phyloP scores from a whole-genome alignment of 768 basidiomycete species.

The Lactarius trivialis region DNA sequence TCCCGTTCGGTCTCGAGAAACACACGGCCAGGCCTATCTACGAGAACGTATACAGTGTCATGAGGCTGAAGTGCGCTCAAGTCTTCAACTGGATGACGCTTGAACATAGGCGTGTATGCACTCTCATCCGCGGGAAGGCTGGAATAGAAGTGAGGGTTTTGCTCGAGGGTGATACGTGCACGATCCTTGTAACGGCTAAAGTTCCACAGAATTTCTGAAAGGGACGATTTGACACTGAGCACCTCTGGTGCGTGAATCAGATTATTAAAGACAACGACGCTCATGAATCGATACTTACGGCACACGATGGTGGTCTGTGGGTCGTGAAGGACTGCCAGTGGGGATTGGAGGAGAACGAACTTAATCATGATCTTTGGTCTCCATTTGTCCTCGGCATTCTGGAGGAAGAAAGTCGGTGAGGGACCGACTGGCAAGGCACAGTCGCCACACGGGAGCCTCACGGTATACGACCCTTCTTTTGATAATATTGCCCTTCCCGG shows the following conservation, averaged over 20 bases:
- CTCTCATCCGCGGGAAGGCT: neutral
- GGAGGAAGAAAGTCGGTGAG: neutral
- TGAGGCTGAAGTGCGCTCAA: neutral
- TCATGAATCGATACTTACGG: neutral
- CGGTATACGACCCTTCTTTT: neutral
- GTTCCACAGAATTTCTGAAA: constrained; percentile 16
- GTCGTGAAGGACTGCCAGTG: neutral
- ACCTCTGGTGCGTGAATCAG: neutral
- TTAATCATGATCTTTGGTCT: neutral
- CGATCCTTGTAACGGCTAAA: constrained; percentile 2
- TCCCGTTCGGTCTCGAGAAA: neutral
- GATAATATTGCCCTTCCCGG: neutral
- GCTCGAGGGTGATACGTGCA: constrained; percentile 1
- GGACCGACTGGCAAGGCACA: neutral
- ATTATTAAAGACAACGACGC: neutral
- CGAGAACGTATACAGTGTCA: constrained; percentile 2
- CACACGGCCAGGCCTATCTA: neutral
- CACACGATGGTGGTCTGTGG: neutral
- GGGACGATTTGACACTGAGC: neutral
- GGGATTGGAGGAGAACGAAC: neutral
- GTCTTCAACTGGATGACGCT: neutral
- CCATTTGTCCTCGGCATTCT: neutral
- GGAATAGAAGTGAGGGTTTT: constrained; percentile 15
- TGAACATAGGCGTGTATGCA: neutral
- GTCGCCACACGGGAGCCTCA: neutral